phyloP scores from a whole-genome alignment of 176 grass and related monocot species.

The Zea mays region Zm-B73-REFERENCE-NAM-5.0 NC_050099.1:66060501-66061000 shows the following conservation, averaged over 20 bases:
- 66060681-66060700: not conserved
- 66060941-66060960: not conserved
- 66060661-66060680: no score
- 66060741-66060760: conserved; percentile 18
- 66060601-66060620: no score
- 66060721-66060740: not conserved
- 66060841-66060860: conserved; percentile 79
- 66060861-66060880: conserved; percentile 32
- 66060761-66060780: conserved; percentile 30
- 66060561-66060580: conserved; percentile 5
- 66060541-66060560: not conserved
- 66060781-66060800: conserved; percentile 55
- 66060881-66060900: not conserved
- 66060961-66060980: not conserved
- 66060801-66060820: conserved; percentile 64
- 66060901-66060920: not conserved
- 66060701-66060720: conserved; percentile 18
- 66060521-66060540: not conserved
- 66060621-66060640: no score
- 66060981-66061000: conserved; percentile 13
- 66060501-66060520: not conserved
- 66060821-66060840: conserved; percentile 69
- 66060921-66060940: not conserved
- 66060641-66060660: no score
- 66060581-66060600: conserved; percentile 3